These are phyloP conservation scores for Chamaecrista fasciculata DNA, from an alignment of 306 rosid genomes.

Conservation along the genomic window DNA sequence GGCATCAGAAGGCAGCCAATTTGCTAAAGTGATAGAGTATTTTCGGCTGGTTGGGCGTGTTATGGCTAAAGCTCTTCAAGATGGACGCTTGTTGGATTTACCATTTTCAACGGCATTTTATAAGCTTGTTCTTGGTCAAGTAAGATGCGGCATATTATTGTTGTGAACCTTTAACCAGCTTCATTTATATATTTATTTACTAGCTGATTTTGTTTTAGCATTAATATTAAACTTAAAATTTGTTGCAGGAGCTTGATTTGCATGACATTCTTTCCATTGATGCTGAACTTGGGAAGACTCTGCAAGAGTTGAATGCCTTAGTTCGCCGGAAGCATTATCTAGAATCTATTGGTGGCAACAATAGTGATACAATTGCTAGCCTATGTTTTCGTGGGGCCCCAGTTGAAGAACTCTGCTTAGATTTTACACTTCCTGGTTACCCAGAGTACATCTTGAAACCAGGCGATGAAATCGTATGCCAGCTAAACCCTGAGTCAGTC, in stretches of 20 bases:
- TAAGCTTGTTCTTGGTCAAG: constrained; percentile 90
- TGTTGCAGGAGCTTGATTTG: constrained; percentile 91
- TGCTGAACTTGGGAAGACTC: constrained; percentile 85
- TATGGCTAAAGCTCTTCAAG: constrained; percentile 97
- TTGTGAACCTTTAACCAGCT: constrained; percentile 7
- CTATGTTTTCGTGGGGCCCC: constrained; percentile 66
- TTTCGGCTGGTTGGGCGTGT: constrained; percentile 92
- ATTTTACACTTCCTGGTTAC: constrained; percentile 92
- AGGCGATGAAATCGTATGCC: constrained; percentile 76
- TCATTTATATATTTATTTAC: background rate
- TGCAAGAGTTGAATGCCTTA: constrained; percentile 80
- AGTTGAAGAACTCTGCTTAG: constrained; percentile 83
- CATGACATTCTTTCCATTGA: constrained; percentile 85
- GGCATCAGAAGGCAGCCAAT: constrained; percentile 70
- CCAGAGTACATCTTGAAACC: constrained; percentile 78
- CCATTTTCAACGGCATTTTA: constrained; percentile 86
- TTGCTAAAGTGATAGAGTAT: constrained; percentile 74
- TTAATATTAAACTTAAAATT: constrained; percentile 1
- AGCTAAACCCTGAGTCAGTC: constrained; percentile 9
- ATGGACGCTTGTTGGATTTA: constrained; percentile 91
- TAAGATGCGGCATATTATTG: constrained; percentile 38
- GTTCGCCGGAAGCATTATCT: constrained; percentile 68
- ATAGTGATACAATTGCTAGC: constrained; percentile 37
- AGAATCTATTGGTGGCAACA: constrained; percentile 46
- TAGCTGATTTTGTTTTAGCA: constrained; percentile 8